phyloP scores from a whole-genome alignment of 2,329 filamentous ascomycete genomes.

The Colletotrichum lentis region DNA sequence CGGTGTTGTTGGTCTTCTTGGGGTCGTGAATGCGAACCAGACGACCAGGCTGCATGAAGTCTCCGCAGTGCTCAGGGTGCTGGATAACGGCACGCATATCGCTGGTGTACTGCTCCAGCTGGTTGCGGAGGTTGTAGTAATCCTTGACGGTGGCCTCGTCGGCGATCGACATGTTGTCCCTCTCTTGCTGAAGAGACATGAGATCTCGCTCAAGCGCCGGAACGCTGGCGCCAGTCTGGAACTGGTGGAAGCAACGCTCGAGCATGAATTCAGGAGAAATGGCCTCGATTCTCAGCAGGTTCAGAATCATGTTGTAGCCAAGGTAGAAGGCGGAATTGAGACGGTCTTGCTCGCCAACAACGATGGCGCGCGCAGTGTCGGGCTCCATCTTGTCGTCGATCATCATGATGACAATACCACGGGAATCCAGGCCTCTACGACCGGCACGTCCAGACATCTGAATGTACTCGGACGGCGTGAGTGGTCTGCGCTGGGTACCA shows the following conservation, averaged over 20 bases:
- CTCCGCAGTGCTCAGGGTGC: conserved; percentile 84
- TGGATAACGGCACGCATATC: conserved; percentile 94
- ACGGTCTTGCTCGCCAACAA: conserved; percentile 94
- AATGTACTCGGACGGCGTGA: conserved; percentile 95
- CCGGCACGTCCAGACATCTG: conserved; percentile 99
- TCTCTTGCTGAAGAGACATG: conserved; percentile 77
- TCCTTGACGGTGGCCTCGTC: conserved; percentile 92
- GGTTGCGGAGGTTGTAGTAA: conserved; percentile 89
- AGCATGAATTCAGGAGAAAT: conserved; percentile 99
- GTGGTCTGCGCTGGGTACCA: conserved; percentile 78
- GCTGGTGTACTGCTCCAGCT: conserved; percentile 81
- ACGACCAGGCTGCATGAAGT: conserved; percentile 87
- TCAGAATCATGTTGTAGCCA: conserved; percentile 99
- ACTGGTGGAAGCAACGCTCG: conserved; percentile 98
- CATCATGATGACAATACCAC: conserved; percentile 99
- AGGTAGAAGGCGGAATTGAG: conserved; percentile 98
- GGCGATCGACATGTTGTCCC: conserved; percentile 76
- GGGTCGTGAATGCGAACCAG: conserved; percentile 85
- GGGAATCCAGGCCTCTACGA: conserved; percentile 94
- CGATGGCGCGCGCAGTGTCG: conserved; percentile 90
- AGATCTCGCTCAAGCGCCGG: conserved; percentile 84
- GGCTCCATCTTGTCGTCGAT: conserved; percentile 96
- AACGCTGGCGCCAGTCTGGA: conserved; percentile 92
- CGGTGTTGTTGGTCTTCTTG: conserved; percentile 51
- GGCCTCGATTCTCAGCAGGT: conserved; percentile 96